Evolutionary conservation across 192 early-diverging fungal species (phyloP).

Genomic region (Pilobolus umbonatus): DNA sequence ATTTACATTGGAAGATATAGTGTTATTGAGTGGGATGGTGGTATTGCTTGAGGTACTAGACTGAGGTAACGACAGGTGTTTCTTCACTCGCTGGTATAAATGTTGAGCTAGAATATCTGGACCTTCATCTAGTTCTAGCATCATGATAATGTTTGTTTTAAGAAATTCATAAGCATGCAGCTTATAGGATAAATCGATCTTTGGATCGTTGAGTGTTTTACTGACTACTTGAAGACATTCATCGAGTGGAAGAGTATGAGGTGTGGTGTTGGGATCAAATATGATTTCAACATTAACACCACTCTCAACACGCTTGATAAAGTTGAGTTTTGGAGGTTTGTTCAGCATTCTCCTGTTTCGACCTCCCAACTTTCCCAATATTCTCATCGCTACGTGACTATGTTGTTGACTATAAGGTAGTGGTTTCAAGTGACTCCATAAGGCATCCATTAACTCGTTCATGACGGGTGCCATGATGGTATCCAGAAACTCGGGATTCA

Average conservation of each 20-base stretch:
- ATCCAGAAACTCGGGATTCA: constrained; percentile 95
- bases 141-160: constrained; percentile 57
- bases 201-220: constrained; percentile 49
- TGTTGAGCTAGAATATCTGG: constrained; percentile 37
- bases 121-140: constrained; percentile 62
- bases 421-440: constrained; percentile 90
- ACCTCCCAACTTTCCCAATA: constrained; percentile 98
- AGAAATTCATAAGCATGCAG: constrained; percentile 63
- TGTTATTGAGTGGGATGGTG: too few species aligned
- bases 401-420: constrained; percentile 80
- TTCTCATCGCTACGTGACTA: constrained; percentile 81
- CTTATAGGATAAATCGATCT: constrained; percentile 47
- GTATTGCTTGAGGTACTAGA: neutral
- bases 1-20: too few species aligned
- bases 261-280: constrained; percentile 48
- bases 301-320: constrained; percentile 38
- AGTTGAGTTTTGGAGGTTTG: constrained; percentile 55
- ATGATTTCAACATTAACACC: constrained; percentile 57
- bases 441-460: constrained; percentile 87
- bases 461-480: constrained; percentile 93
- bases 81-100: constrained; percentile 39
- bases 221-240: constrained; percentile 48
- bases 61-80: constrained; percentile 11
- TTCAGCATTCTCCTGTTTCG: constrained; percentile 86
- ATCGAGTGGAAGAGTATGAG: constrained; percentile 57